Evolutionary conservation across 176 grass and related monocot genomes (phyloP).

Genomic region (Aegilops bicornis): DNA sequence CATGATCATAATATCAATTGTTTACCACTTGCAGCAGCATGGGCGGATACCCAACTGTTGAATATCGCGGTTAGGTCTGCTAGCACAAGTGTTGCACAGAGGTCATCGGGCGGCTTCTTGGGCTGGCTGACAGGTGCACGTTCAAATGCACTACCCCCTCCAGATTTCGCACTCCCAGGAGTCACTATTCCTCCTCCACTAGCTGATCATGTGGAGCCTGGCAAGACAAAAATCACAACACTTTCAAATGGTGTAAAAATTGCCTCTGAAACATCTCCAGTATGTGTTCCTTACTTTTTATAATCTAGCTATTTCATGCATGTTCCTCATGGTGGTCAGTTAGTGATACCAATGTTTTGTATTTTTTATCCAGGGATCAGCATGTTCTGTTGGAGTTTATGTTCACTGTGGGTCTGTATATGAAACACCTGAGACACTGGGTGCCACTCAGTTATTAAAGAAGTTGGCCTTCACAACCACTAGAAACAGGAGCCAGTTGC

Average conservation of each 20-base stretch:
- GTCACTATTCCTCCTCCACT: slow-evolving; percentile 64
- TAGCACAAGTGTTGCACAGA: slow-evolving; percentile 62
- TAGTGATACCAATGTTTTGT: slow-evolving; percentile 21
- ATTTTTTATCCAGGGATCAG: slow-evolving; percentile 50
- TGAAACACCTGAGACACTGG: slow-evolving; percentile 59
- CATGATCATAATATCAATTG: not conserved
- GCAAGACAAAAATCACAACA: slow-evolving; percentile 73
- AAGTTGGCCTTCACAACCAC: slow-evolving; percentile 80
- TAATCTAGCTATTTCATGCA: slow-evolving; percentile 22
- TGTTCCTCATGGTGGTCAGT: slow-evolving; percentile 8
- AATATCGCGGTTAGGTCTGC: slow-evolving; percentile 48
- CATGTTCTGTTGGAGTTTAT: slow-evolving; percentile 82
- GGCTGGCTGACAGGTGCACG: slow-evolving; percentile 66
- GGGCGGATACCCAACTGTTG: slow-evolving; percentile 43
- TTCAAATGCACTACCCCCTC: slow-evolving; percentile 70
- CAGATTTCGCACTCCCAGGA: slow-evolving; percentile 70
- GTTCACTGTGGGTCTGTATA: slow-evolving; percentile 82
- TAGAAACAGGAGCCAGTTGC: slow-evolving; percentile 79
- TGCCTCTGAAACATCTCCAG: slow-evolving; percentile 71
- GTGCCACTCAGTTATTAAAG: slow-evolving; percentile 74
- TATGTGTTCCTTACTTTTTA: slow-evolving; percentile 46
- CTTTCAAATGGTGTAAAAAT: slow-evolving; percentile 84
- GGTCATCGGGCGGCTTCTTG: slow-evolving; percentile 71
- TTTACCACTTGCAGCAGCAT: slow-evolving; percentile 37
- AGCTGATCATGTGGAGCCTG: slow-evolving; percentile 63